Base-by-base conservation (phyloP, 352 stramenopile species). In the Phytophthora sp. region DNA sequence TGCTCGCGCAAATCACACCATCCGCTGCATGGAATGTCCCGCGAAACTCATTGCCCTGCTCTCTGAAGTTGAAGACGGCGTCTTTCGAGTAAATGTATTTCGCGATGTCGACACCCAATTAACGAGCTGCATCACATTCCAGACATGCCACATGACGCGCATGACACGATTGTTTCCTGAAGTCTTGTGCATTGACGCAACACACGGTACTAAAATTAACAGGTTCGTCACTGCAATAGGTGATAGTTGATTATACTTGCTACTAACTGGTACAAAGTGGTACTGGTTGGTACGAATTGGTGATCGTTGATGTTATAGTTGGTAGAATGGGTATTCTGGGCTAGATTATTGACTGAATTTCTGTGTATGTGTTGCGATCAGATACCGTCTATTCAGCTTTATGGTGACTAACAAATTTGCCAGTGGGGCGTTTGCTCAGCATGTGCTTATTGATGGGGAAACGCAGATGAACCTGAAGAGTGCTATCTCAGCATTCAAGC, bases 71-170 rank as follows among this genome's bases (percentile, higher is more conserved):
- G n/a, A n/a, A 6, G 20, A n/a, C 13, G 29, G 29, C 4, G 29
- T 33, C 4, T 33, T 33, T 33, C 29, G 9, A 4, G 29, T 33
- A 9, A 4, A 51, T n/a, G 45, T 52, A 0, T 64, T 64, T 18
- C 33, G 27, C 3, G 57, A 57, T 15, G 6, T 13, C 0, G 21
- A 44, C 1, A 45, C 27, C 7, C 3, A 51, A 7, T 18, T 58
- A 8, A 58, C 36, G 9, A 53, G 23, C 15, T 58, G 47, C 38
- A 66, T 58, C 15, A n/a, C n/a, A n/a, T n/a, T n/a, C 24, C 57
- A 66, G 38, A 58, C 47, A 41, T 41, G 9, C 20, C 35, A 41
- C 20, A 21, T 20, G 35, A 18, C 13, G 16, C 35, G 35, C 1
- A 41, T 41, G 35, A 7, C 7, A 16, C 16, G 35, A 12, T 16